These are phyloP conservation scores for Babesia bigemina DNA, from an alignment of 169 alveolate genomes.

Conservation along the genomic window DNA sequence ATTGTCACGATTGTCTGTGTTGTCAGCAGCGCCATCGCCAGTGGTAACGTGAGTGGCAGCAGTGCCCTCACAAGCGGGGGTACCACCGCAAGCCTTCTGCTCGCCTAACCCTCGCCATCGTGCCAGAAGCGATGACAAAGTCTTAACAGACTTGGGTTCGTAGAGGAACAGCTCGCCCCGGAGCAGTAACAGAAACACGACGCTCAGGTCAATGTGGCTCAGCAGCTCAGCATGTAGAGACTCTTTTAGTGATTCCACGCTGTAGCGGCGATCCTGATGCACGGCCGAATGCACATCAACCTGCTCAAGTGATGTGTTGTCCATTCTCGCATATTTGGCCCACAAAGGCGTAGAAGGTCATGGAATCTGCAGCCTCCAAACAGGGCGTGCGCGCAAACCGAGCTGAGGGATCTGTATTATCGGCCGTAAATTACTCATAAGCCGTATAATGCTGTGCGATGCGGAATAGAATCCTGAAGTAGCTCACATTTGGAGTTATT, in stretches of 20 bases:
- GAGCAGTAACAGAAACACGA: conserved; percentile 63
- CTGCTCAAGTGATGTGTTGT: background rate
- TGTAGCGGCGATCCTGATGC: conserved; percentile 4
- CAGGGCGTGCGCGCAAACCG: background rate
- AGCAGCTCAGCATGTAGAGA: conserved; percentile 60
- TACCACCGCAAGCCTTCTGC: background rate
- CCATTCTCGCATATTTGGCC: background rate
- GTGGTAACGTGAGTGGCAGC: too few species aligned
- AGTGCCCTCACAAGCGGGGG: too few species aligned
- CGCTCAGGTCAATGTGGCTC: conserved; percentile 67
- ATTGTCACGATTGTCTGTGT: too few species aligned
- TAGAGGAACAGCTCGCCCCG: conserved; percentile 62
- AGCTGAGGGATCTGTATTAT: background rate
- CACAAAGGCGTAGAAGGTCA: background rate
- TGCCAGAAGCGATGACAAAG: conserved; percentile 8
- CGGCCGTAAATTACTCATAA: too few species aligned
- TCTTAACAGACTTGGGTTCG: conserved; percentile 35
- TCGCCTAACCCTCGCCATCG: background rate
- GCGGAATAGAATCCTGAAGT: too few species aligned
- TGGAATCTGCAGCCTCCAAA: conserved; percentile 3
- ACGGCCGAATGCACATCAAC: background rate
- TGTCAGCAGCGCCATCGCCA: too few species aligned
- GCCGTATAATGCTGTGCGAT: too few species aligned
- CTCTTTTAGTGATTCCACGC: conserved; percentile 57
- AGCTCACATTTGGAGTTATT: too few species aligned